A percentile compares a stretch with the other conserved stretches of the same genome.
Conservation (phyloP, 208 protist species). For the Sergeia podlipaevii region DNA sequence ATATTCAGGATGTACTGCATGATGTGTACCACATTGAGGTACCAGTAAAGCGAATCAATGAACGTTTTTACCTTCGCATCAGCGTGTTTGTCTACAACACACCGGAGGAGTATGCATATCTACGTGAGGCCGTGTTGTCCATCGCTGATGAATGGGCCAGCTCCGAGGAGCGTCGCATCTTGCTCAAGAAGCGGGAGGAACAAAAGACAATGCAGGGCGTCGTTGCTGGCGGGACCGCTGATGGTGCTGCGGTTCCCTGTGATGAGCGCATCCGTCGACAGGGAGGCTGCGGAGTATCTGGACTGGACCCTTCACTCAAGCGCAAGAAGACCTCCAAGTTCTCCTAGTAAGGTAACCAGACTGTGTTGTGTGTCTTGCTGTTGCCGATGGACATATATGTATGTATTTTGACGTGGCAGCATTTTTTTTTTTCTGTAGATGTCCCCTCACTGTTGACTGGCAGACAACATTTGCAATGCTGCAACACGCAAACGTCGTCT, state of each 20-base stretch:
- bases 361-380: not conserved
- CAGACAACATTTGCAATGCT: too few species aligned
- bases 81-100: constrained; percentile 91
- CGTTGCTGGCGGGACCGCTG: not conserved
- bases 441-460: too few species aligned
- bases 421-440: too few species aligned
- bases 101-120: constrained; percentile 74
- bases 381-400: too few species aligned
- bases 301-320: constrained; percentile 39
- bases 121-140: constrained; percentile 65
- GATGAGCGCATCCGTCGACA: constrained; percentile 51
- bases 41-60: constrained; percentile 83
- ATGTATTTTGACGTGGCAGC: too few species aligned
- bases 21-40: constrained; percentile 80
- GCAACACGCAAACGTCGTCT: too few species aligned
- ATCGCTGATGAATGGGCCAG: constrained; percentile 49
- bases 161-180: constrained; percentile 12
- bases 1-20: constrained; percentile 79
- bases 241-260: constrained; percentile 23
- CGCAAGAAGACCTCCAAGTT: constrained; percentile 38
- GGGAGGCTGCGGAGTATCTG: constrained; percentile 53
- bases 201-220: constrained; percentile 2
- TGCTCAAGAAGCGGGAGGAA: not conserved
- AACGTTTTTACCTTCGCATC: constrained; percentile 76
- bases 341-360: constrained; percentile 1